Base-by-base conservation (phyloP, 2,329 filamentous ascomycete genomes). In the Neofusicoccum ribis region DNA sequence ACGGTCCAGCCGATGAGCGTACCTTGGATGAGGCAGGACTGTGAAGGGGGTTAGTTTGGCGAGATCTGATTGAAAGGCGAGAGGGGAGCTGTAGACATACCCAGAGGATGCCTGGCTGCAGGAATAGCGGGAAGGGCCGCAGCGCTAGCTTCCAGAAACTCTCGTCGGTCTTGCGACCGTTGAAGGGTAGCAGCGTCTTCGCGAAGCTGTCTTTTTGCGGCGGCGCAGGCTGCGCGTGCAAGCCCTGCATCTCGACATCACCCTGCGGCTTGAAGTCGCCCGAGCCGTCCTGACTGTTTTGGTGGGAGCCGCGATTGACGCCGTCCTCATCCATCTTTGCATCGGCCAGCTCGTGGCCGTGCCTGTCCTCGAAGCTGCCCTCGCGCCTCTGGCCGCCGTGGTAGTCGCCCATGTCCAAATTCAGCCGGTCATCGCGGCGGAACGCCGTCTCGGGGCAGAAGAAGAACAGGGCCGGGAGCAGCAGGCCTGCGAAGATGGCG, bases 1-100 rank as follows among this genome's bases (percentile, higher is more conserved):
- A 97, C 91, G 1, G 93, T 96, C 93, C 94, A 98, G 69, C 93
- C 94, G 72, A 97, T 97, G 73, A 97, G 87, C 4, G 91, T 87
- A 15, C 93, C 93, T 82, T 97, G 93, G 58, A 93, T 91, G 3
- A 97, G 82, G 71, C 85, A 88, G 15, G 85, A 84, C 72, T 72
- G 64, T 49, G 3, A 58, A n/a, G 23, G 4, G 20, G 3, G 7
- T 23, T 44, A 46, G 54, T 15, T 47, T 27, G n/a, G 12, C n/a
- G 20, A 2, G 44, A 17, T n/a, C 12, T 5, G n/a, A 12, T 15
- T 12, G 27, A 12, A 23, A 23, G 23, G 23, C 23, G 3, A 7
- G 8, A 3, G 20, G 46, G 17, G 46, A 46, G 41, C 6, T 6
- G 7, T n/a, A 66, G 15, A 69, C 70, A 31, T 69, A 72, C 70